Evolutionary conservation across 495 filamentous ascomycete species (phyloP), one percentile per base, ranked within the genome.

Genomic region (Penicilliopsis zonata): DNA sequence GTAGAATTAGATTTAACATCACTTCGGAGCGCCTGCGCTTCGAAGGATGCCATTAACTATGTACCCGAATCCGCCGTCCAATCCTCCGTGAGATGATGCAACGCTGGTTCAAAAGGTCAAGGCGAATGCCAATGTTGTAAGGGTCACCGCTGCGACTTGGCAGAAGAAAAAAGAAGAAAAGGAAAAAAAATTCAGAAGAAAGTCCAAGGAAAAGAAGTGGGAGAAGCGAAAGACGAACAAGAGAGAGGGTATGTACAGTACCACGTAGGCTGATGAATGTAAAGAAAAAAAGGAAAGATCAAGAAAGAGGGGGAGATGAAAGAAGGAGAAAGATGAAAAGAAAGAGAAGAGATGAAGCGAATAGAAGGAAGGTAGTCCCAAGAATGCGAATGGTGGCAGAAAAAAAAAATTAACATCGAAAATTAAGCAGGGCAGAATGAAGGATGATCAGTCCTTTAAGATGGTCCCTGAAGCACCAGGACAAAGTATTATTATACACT

Each of bases 1-100:
- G 28, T 6, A 30, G 5, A 28, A n/a, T n/a, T n/a, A n/a, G n/a
- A 17, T 3, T 15, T n/a, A 18, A 38, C 35, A 17, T 41, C 35
- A 20, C 38, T 42, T 52, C 48, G 42, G 31, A 44, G 46, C 42
- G 48, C 48, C 48, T 36, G 48, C 48, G 44, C 35, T 39, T 34
- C 41, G 38, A 46, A 40, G 32, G 38, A 39, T 33, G 28, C 36
- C n/a, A n/a, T n/a, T n/a, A n/a, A 30, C 10, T 27, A 28, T 33
- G 35, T 40, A 38, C 40, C 37, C 42, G 41, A 34, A n/a, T 13
- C 16, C 18, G 13, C 31, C 38, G 34, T 4, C 30, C 35, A 27
- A 21, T 20, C 18, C 14, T 19, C 23, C 24, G 23, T 16, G 18
- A 35, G 23, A 19, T n/a, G 24, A 41, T 43, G 34, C 20, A 44